Conservation (phyloP, 768 basidiomycete genomes). For the Phlebiopsis gigantea region DNA sequence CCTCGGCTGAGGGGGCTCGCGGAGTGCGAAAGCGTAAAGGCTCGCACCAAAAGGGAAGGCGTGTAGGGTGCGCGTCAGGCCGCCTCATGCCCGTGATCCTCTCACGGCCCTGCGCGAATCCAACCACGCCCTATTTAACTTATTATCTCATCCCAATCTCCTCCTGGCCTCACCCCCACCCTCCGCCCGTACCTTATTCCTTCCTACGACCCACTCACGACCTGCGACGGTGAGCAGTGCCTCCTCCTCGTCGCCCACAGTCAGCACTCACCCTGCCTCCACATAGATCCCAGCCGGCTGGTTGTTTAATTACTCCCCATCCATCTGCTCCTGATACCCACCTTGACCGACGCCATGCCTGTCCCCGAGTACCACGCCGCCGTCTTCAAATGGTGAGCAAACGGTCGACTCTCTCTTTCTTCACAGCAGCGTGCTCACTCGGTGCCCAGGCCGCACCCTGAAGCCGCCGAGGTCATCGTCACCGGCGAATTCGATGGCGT, state of each 20-base stretch:
- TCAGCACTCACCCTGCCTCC: neutral
- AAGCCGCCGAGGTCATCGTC: slow-evolving; percentile 54
- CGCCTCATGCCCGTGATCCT: slow-evolving; percentile 3
- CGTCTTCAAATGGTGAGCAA: slow-evolving; percentile 18
- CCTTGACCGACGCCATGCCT: slow-evolving; percentile 16
- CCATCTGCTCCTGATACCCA: neutral
- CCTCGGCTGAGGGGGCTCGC: neutral
- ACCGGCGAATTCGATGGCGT: slow-evolving; percentile 81
- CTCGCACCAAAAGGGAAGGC: neutral
- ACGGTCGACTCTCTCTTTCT: neutral
- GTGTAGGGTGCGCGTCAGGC: neutral
- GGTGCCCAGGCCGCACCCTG: slow-evolving; percentile 49
- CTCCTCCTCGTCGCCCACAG: neutral
- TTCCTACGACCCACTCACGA: slow-evolving; percentile 11
- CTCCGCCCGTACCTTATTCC: slow-evolving; percentile 10
- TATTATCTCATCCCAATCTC: slow-evolving; percentile 6
- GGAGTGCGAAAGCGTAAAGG: slow-evolving; percentile 5
- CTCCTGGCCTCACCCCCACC: slow-evolving; percentile 2
- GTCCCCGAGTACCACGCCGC: slow-evolving; percentile 20
- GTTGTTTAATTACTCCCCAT: slow-evolving; percentile 11
- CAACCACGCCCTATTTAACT: slow-evolving; percentile 5
- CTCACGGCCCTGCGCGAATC: slow-evolving; percentile 12
- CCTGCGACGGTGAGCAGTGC: slow-evolving; percentile 12
- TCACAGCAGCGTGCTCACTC: neutral
- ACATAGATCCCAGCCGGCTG: slow-evolving; percentile 6